A percentile compares a stretch with the other conserved stretches of the same genome.
These are phyloP conservation scores for Botryotinia calthae DNA, from an alignment of 2,329 filamentous ascomycete species.

Conservation along the genomic window DNA sequence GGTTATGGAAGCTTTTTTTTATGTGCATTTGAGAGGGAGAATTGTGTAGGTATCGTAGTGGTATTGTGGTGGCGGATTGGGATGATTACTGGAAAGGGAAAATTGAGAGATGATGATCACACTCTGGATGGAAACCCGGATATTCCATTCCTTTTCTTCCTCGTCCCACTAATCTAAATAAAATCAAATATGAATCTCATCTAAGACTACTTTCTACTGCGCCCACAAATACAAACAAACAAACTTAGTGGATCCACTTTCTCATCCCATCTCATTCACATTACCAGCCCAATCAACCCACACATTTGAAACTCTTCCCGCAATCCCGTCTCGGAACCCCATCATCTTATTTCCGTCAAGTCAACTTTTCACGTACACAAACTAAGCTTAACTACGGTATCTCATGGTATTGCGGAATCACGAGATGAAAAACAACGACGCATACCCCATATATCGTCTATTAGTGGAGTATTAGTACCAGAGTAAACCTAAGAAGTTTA, in stretches of 20 bases:
- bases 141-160: background rate
- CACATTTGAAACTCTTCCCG: background rate
- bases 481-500: background rate
- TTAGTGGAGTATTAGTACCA: background rate
- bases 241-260: background rate
- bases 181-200: background rate
- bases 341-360: background rate
- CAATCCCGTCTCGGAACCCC: constrained; percentile 5
- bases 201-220: background rate
- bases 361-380: background rate
- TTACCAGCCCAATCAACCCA: background rate
- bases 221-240: background rate
- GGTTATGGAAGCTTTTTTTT: background rate
- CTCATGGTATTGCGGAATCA: background rate
- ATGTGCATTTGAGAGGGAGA: background rate
- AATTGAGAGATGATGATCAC: background rate
- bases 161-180: background rate
- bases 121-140: background rate
- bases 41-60: background rate
- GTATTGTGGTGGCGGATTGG: background rate
- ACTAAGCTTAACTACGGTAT: background rate
- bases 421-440: background rate
- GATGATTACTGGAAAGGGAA: background rate
- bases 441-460: background rate
- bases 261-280: background rate